These are phyloP conservation scores for Raffaelea deltoideospora DNA, from an alignment of 2,329 filamentous ascomycete species.

Conservation along the genomic window DNA sequence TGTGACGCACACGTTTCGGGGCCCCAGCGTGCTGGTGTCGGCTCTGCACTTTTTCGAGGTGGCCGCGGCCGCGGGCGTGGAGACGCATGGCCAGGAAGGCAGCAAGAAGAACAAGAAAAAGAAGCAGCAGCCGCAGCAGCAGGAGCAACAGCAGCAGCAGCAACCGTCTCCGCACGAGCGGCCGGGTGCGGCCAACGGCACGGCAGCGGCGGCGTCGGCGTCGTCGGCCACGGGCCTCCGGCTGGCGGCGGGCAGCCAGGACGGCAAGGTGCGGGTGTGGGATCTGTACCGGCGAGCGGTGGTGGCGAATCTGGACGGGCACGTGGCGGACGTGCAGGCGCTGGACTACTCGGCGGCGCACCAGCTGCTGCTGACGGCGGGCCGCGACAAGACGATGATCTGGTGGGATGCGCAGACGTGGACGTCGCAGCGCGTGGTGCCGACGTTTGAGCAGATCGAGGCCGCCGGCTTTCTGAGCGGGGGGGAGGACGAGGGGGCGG, in stretches of 20 bases:
- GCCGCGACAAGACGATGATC: slow-evolving; percentile 86
- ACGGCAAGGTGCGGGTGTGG: slow-evolving; percentile 85
- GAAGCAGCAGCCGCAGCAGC: slow-evolving; percentile 20
- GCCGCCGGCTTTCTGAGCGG: slow-evolving; percentile 62
- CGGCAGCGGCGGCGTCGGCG: slow-evolving; percentile 23
- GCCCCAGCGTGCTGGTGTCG: slow-evolving; percentile 81
- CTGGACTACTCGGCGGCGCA: slow-evolving; percentile 66
- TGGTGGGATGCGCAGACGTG: slow-evolving; percentile 81
- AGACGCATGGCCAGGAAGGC: slow-evolving; percentile 20
- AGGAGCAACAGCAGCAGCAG: slow-evolving; percentile 20
- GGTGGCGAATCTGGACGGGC: slow-evolving; percentile 68
- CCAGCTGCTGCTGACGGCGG: slow-evolving; percentile 65
- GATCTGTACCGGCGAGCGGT: slow-evolving; percentile 73
- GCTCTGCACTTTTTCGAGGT: slow-evolving; percentile 85
- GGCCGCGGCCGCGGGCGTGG: slow-evolving; percentile 35
- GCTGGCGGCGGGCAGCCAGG: slow-evolving; percentile 82
- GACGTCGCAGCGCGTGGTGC: slow-evolving; percentile 68
- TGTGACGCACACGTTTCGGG: slow-evolving; percentile 88
- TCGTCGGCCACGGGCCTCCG: slow-evolving; percentile 40
- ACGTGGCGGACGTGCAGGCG: slow-evolving; percentile 85
- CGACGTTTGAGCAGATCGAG: slow-evolving; percentile 75
- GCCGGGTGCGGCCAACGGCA: neutral
- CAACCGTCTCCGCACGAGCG: slow-evolving; percentile 15
- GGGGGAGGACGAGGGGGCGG: neutral
- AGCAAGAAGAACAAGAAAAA: slow-evolving; percentile 22